A percentile compares a stretch with the other conserved stretches of the same genome.
Conservation (phyloP, 345 rosid genomes). For the Salix koriyanagi region DNA sequence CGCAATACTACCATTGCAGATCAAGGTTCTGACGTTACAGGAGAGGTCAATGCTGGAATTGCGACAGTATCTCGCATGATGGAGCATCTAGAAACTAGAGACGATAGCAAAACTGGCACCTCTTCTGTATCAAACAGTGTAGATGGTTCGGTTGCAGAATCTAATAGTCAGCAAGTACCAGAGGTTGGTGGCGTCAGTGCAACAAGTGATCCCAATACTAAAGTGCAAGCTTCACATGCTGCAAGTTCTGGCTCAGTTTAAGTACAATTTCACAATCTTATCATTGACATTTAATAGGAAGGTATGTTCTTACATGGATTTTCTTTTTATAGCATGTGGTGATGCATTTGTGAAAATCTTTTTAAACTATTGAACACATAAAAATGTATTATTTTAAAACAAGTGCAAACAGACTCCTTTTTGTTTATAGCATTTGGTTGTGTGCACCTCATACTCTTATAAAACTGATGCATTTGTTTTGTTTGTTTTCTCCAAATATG, state of each 20-base stretch:
- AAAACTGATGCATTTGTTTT: not conserved
- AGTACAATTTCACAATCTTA: slow-evolving; percentile 13
- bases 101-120: not conserved
- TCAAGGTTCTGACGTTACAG: slow-evolving; percentile 71
- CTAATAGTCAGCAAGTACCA: slow-evolving; percentile 27
- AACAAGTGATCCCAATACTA: slow-evolving; percentile 22
- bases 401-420: not conserved
- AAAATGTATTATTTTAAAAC: not conserved
- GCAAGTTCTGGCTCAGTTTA: slow-evolving; percentile 52
- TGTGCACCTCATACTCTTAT: not conserved
- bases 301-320: slow-evolving; percentile 4
- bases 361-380: not conserved
- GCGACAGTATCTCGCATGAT: slow-evolving; percentile 83
- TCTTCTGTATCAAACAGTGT: slow-evolving; percentile 38
- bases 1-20: slow-evolving; percentile 67
- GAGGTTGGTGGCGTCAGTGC: slow-evolving; percentile 32
- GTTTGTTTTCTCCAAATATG: not conserved
- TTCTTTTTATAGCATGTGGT: not conserved
- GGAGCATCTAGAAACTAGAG: slow-evolving; percentile 56
- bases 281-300: slow-evolving; percentile 17
- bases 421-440: not conserved
- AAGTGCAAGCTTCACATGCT: slow-evolving; percentile 38
- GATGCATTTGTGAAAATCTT: not conserved
- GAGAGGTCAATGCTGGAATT: slow-evolving; percentile 83
- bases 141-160: slow-evolving; percentile 38